These are phyloP conservation scores for Circinella umbellata DNA, from an alignment of 371 early-diverging fungal species.

Conservation along the genomic window DNA sequence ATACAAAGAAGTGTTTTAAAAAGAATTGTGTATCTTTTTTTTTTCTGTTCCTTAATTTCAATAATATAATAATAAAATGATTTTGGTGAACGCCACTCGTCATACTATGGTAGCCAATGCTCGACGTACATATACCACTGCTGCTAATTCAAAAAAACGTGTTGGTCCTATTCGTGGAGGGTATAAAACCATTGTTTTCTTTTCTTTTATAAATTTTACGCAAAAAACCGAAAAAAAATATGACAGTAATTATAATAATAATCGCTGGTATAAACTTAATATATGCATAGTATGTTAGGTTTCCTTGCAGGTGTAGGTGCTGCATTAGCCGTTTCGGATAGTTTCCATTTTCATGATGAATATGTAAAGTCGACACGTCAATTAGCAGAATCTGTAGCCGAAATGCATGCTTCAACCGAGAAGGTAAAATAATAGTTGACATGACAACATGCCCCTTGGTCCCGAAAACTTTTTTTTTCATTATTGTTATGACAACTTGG, in stretches of 20 bases:
- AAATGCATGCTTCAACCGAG: slow-evolving; percentile 22
- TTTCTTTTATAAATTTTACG: too few species aligned
- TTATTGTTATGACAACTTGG: too few species aligned
- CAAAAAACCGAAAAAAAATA: too few species aligned
- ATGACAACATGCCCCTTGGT: neutral
- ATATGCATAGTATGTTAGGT: slow-evolving; percentile 17
- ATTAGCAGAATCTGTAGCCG: slow-evolving; percentile 24
- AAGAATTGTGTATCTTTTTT: neutral
- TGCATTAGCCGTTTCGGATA: slow-evolving; percentile 22
- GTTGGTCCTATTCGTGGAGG: slow-evolving; percentile 20
- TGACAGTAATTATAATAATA: too few species aligned
- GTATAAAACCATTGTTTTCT: neutral
- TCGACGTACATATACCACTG: slow-evolving; percentile 12
- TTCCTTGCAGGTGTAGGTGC: slow-evolving; percentile 21
- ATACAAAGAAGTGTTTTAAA: too few species aligned
- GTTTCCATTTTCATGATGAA: slow-evolving; percentile 22
- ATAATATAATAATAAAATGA: neutral
- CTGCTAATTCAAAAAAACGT: slow-evolving; percentile 8
- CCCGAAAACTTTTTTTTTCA: too few species aligned
- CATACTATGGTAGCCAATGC: slow-evolving; percentile 4
- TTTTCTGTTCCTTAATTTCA: neutral
- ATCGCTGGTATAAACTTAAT: too few species aligned
- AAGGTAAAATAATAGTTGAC: slow-evolving; percentile 7
- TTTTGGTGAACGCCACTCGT: slow-evolving; percentile 3
- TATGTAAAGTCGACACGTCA: slow-evolving; percentile 26